Conservation (phyloP, 2,329 filamentous ascomycete species). For the Clonostachys byssicola region DNA sequence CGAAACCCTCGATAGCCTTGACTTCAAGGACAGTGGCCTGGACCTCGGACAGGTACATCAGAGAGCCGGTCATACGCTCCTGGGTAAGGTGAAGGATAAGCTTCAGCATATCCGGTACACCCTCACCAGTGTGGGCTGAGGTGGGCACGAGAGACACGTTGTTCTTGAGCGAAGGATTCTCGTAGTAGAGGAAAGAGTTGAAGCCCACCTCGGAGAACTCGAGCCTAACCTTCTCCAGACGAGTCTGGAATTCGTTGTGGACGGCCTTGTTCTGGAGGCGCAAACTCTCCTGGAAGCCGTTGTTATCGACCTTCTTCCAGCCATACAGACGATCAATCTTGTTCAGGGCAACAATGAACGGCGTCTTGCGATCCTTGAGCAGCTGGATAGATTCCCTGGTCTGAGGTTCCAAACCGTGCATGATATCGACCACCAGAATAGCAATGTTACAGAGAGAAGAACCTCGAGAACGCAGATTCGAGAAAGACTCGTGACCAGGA, state of each 20-base stretch:
- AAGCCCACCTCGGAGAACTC: slow-evolving; percentile 96
- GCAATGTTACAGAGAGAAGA: slow-evolving; percentile 99
- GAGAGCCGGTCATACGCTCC: slow-evolving; percentile 91
- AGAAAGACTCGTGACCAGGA: slow-evolving; percentile 99
- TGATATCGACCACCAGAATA: slow-evolving; percentile 98
- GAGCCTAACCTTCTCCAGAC: slow-evolving; percentile 85
- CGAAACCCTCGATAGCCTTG: slow-evolving; percentile 97
- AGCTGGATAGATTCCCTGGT: slow-evolving; percentile 96
- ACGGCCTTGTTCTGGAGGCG: slow-evolving; percentile 87
- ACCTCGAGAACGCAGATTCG: slow-evolving; percentile 92
- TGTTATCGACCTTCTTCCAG: slow-evolving; percentile 99
- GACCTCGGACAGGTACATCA: slow-evolving; percentile 98
- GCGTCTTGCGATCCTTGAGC: slow-evolving; percentile 88
- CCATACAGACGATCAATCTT: slow-evolving; percentile 99
- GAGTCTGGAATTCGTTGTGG: slow-evolving; percentile 89
- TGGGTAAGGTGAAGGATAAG: slow-evolving; percentile 88
- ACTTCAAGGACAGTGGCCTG: slow-evolving; percentile 98
- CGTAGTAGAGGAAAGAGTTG: slow-evolving; percentile 94
- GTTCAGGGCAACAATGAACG: slow-evolving; percentile 98
- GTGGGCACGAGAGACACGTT: slow-evolving; percentile 96
- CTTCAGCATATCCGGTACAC: slow-evolving; percentile 98
- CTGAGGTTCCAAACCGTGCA: slow-evolving; percentile 98
- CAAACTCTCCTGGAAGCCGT: slow-evolving; percentile 92
- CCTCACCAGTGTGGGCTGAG: slow-evolving; percentile 97
- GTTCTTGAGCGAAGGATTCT: slow-evolving; percentile 96